Conservation (phyloP, 2,329 filamentous ascomycete species). For the Aspergillus vadensis region DNA sequence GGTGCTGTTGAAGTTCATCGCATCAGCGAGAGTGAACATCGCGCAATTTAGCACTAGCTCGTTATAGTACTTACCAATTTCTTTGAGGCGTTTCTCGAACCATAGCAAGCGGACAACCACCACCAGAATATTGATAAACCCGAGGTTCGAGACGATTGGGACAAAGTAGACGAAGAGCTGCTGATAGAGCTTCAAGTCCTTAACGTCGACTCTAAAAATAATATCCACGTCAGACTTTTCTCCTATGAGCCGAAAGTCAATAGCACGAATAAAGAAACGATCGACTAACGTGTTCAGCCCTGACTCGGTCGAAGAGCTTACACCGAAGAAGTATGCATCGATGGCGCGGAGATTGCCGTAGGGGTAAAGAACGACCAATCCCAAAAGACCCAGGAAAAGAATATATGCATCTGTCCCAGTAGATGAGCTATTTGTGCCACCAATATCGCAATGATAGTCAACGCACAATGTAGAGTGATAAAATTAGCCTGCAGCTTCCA, state of each 20-base stretch:
- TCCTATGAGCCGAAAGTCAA: not conserved
- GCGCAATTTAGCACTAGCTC: not conserved
- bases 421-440: not conserved
- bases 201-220: slow-evolving; percentile 52
- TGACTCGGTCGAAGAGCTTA: slow-evolving; percentile 54
- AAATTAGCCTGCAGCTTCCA: slow-evolving; percentile 31
- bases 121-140: slow-evolving; percentile 54
- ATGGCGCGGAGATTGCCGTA: slow-evolving; percentile 46
- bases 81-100: slow-evolving; percentile 52
- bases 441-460: not conserved
- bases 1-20: slow-evolving; percentile 9
- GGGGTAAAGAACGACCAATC: slow-evolving; percentile 41
- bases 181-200: slow-evolving; percentile 53
- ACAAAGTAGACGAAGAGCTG: slow-evolving; percentile 56
- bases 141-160: slow-evolving; percentile 52
- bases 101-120: slow-evolving; percentile 52
- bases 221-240: not conserved
- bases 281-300: slow-evolving; percentile 53
- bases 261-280: not conserved
- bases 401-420: slow-evolving; percentile 44
- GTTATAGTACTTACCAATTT: slow-evolving; percentile 30
- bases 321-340: slow-evolving; percentile 55
- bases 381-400: slow-evolving; percentile 38
- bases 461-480: slow-evolving; percentile 34
- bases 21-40: not conserved